Percentiles rank a stretch among this genome's conserved stretches.
Evolutionary conservation across 1,284 basidiomycete genomes (phyloP).

Genomic region (Lignosus rhinocerotis): DNA sequence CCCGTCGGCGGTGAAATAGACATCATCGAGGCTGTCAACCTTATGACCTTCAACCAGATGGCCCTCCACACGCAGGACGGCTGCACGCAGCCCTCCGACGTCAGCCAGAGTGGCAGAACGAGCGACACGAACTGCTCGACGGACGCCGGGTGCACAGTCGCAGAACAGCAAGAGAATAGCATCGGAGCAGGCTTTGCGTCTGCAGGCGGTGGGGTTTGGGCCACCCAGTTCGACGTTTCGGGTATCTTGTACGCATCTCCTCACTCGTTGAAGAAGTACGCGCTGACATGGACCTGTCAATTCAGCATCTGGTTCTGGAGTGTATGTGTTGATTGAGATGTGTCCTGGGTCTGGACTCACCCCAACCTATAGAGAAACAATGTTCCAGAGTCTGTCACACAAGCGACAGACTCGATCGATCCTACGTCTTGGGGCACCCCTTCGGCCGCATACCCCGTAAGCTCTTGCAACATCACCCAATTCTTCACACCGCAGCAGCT

Average conservation of each 20-base stretch:
- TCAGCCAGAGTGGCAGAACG: conserved; percentile 40
- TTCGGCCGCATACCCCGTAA: conserved; percentile 53
- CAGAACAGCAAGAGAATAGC: conserved; percentile 50
- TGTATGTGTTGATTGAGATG: conserved; percentile 34
- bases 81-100: conserved; percentile 32
- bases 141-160: conserved; percentile 54
- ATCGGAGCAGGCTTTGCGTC: conserved; percentile 54
- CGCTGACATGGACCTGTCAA: background rate
- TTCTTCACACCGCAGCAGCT: conserved; percentile 57
- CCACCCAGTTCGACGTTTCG: conserved; percentile 57
- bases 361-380: conserved; percentile 37
- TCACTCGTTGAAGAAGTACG: conserved; percentile 2
- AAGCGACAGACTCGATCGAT: conserved; percentile 42
- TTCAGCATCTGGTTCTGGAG: conserved; percentile 69
- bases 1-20: conserved; percentile 60
- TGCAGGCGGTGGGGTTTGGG: conserved; percentile 66
- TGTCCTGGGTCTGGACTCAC: conserved; percentile 10
- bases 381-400: conserved; percentile 31
- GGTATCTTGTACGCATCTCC: conserved; percentile 36
- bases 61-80: conserved; percentile 48
- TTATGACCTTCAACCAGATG: conserved; percentile 47
- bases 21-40: conserved; percentile 49
- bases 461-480: conserved; percentile 46
- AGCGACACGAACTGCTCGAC: conserved; percentile 42
- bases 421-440: conserved; percentile 59